These are phyloP conservation scores for Calocera cornea DNA, from an alignment of 768 basidiomycete genomes.

Conservation along the genomic window DNA sequence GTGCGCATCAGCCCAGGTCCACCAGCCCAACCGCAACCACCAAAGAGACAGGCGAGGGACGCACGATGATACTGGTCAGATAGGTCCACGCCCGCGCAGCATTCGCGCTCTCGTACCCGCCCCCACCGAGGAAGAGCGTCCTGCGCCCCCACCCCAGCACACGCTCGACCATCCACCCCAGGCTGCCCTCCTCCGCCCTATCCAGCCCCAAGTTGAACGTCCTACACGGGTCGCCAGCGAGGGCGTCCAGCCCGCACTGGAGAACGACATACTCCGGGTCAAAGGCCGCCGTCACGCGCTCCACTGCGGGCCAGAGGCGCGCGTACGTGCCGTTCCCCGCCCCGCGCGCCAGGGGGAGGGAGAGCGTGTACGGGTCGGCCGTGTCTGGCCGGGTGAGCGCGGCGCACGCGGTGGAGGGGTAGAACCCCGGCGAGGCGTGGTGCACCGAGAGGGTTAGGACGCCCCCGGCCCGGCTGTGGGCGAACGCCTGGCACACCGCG, in stretches of 20 bases:
- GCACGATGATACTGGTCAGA: slow-evolving; percentile 60
- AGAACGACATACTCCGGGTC: slow-evolving; percentile 65
- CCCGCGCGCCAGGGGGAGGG: slow-evolving; percentile 63
- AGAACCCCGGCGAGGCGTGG: slow-evolving; percentile 72
- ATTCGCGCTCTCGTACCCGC: slow-evolving; percentile 74
- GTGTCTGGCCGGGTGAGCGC: slow-evolving; percentile 31
- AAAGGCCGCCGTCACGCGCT: slow-evolving; percentile 46
- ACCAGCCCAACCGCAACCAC: too few species aligned
- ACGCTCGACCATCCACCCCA: slow-evolving; percentile 53
- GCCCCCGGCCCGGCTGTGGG: slow-evolving; percentile 25
- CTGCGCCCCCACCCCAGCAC: slow-evolving; percentile 39
- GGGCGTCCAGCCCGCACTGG: slow-evolving; percentile 77
- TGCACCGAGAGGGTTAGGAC: slow-evolving; percentile 67
- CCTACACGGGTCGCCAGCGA: slow-evolving; percentile 70
- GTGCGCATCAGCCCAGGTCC: too few species aligned
- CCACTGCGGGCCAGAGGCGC: slow-evolving; percentile 49
- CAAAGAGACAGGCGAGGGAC: slow-evolving; percentile 19
- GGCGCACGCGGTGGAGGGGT: slow-evolving; percentile 47
- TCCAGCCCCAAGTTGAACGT: slow-evolving; percentile 60
- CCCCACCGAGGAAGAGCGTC: slow-evolving; percentile 64
- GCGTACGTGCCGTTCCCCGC: slow-evolving; percentile 50
- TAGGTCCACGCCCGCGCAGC: slow-evolving; percentile 78
- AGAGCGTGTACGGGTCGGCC: slow-evolving; percentile 54
- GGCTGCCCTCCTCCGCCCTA: slow-evolving; percentile 37
- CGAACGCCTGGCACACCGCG: slow-evolving; percentile 68